These are phyloP conservation scores for Calonectria honghensis DNA, from an alignment of 2,329 filamentous ascomycete species.

Conservation along the genomic window DNA sequence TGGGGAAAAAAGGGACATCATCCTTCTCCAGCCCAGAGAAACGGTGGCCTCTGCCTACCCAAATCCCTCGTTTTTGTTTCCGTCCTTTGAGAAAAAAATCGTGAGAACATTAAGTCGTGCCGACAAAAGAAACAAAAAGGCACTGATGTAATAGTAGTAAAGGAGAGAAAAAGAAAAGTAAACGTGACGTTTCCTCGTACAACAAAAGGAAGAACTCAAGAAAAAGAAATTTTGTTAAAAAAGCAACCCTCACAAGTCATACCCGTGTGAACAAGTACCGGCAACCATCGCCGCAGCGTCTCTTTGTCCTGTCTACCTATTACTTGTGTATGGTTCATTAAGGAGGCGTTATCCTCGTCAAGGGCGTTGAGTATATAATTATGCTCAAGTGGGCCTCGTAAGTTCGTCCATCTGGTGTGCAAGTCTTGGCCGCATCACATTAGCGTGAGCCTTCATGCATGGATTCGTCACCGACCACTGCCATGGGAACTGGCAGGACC, in stretches of 20 bases:
- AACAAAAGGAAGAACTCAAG: slow-evolving; percentile 54
- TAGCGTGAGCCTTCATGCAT: slow-evolving; percentile 34
- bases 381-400: slow-evolving; percentile 37
- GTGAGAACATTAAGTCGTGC: slow-evolving; percentile 54
- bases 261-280: slow-evolving; percentile 53
- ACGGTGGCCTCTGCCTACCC: slow-evolving; percentile 17
- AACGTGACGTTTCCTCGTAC: slow-evolving; percentile 54
- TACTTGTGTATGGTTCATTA: slow-evolving; percentile 55
- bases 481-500: slow-evolving; percentile 30
- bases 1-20: slow-evolving; percentile 37
- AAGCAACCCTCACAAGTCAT: slow-evolving; percentile 48
- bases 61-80: slow-evolving; percentile 25
- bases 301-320: slow-evolving; percentile 56
- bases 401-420: slow-evolving; percentile 32
- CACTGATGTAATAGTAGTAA: slow-evolving; percentile 43
- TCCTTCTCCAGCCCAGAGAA: slow-evolving; percentile 36
- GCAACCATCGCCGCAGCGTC: slow-evolving; percentile 46
- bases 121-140: slow-evolving; percentile 38
- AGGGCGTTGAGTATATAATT: slow-evolving; percentile 40
- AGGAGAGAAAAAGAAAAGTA: slow-evolving; percentile 48
- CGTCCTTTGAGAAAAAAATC: slow-evolving; percentile 38
- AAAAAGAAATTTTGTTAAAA: slow-evolving; percentile 53
- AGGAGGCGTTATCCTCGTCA: slow-evolving; percentile 46
- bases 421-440: slow-evolving; percentile 28
- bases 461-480: slow-evolving; percentile 33